phyloP scores from a whole-genome alignment of 1,284 basidiomycete genomes.

The Cryptococcus floricola region DNA sequence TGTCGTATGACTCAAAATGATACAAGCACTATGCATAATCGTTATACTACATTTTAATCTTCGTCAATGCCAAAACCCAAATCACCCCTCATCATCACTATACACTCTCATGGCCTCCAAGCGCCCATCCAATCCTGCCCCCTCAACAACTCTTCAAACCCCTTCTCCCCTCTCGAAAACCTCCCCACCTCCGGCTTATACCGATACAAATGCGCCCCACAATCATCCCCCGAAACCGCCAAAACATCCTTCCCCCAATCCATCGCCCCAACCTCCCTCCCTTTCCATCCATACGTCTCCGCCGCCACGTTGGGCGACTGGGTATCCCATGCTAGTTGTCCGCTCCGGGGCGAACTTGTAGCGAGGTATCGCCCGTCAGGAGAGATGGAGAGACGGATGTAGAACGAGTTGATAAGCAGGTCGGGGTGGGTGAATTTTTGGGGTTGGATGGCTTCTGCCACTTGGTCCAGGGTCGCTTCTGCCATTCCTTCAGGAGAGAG shows the following conservation, averaged over 20 bases:
- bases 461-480: neutral
- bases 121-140: no score
- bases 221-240: slow-evolving; percentile 15
- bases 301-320: neutral
- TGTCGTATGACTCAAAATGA: no score
- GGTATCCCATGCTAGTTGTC: slow-evolving; percentile 44
- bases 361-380: slow-evolving; percentile 43
- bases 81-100: no score
- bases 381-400: slow-evolving; percentile 41
- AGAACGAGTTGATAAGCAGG: slow-evolving; percentile 40
- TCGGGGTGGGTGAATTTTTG: slow-evolving; percentile 37
- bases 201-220: no score
- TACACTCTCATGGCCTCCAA: no score
- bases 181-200: no score
- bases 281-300: neutral
- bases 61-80: no score
- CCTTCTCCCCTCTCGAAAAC: no score
- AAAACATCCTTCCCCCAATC: slow-evolving; percentile 46
- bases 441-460: slow-evolving; percentile 23
- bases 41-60: no score
- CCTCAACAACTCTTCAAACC: no score
- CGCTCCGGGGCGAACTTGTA: slow-evolving; percentile 37
- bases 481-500: neutral
- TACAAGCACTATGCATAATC: no score
- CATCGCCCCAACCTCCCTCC: slow-evolving; percentile 37